A percentile compares a stretch with the other conserved stretches of the same genome.
These are phyloP conservation scores for Tephrocybe sp. DNA, from an alignment of 768 basidiomycete species.

Conservation along the genomic window DNA sequence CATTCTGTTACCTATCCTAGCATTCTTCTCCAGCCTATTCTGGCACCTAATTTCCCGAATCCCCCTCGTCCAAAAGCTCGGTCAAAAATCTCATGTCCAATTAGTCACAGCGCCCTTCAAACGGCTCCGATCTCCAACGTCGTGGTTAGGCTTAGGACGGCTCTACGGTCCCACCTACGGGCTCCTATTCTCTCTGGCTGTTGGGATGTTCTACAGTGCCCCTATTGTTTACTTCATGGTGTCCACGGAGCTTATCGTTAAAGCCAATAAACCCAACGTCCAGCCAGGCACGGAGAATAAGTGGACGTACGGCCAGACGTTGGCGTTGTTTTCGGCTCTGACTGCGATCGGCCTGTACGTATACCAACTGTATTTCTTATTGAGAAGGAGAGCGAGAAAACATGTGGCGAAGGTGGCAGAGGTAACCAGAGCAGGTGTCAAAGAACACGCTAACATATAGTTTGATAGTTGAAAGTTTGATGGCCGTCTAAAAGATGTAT, in stretches of 20 bases:
- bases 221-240: constrained; percentile 1
- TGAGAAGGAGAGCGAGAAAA: background rate
- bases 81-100: too few species aligned
- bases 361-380: background rate
- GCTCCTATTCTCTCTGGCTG: background rate
- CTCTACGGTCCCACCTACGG: background rate
- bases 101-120: too few species aligned
- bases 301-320: constrained; percentile 5
- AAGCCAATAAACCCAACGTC: background rate
- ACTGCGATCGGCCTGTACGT: background rate
- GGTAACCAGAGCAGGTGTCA: too few species aligned
- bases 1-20: too few species aligned
- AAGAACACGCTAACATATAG: too few species aligned
- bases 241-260: constrained; percentile 4
- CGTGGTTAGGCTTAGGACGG: background rate
- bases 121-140: too few species aligned
- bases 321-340: background rate
- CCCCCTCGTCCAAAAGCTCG: too few species aligned
- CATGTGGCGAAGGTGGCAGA: background rate
- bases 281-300: background rate
- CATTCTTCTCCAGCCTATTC: too few species aligned
- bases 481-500: too few species aligned
- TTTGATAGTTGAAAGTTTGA: too few species aligned
- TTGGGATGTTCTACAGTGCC: background rate
- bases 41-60: too few species aligned